Evolutionary conservation across 164 flowering plant species (phyloP).

Genomic region (Litsea cubeba): DNA sequence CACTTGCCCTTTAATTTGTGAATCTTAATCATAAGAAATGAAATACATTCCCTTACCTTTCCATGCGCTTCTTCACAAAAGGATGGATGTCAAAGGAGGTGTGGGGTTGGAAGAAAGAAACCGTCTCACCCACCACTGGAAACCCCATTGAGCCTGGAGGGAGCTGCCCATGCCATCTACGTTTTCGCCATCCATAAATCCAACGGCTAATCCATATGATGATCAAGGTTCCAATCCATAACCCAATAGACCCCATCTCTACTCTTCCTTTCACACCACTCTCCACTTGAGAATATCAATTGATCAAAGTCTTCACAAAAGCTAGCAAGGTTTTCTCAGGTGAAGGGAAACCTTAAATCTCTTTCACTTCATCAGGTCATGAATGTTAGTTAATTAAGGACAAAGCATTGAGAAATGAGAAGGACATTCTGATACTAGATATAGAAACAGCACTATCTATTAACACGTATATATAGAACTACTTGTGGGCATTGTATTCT

Average conservation of each 20-base stretch:
- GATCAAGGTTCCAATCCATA: constrained; percentile 21
- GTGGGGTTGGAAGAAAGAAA: constrained; percentile 27
- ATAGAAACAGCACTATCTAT: too few relatives aligned
- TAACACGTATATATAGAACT: too few relatives aligned
- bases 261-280: not conserved
- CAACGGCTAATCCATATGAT: constrained; percentile 20
- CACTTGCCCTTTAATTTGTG: not conserved
- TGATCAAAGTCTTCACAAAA: too few relatives aligned
- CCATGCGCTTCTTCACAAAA: constrained; percentile 25
- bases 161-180: constrained; percentile 27
- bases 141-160: constrained; percentile 42
- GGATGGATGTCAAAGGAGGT: constrained; percentile 26
- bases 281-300: too few relatives aligned
- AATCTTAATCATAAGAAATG: too few relatives aligned
- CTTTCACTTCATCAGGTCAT: too few relatives aligned
- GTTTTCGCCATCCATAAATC: constrained; percentile 33
- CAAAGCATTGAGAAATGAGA: too few relatives aligned
- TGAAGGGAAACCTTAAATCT: too few relatives aligned
- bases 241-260: constrained; percentile 19
- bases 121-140: constrained; percentile 33
- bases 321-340: too few relatives aligned
- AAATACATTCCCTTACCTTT: constrained; percentile 17
- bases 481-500: too few relatives aligned
- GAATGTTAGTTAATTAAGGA: too few relatives aligned
- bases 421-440: too few relatives aligned